Base-by-base conservation (phyloP, 2,329 filamentous ascomycete species). In the Pyrenochaeta sp. region DNA sequence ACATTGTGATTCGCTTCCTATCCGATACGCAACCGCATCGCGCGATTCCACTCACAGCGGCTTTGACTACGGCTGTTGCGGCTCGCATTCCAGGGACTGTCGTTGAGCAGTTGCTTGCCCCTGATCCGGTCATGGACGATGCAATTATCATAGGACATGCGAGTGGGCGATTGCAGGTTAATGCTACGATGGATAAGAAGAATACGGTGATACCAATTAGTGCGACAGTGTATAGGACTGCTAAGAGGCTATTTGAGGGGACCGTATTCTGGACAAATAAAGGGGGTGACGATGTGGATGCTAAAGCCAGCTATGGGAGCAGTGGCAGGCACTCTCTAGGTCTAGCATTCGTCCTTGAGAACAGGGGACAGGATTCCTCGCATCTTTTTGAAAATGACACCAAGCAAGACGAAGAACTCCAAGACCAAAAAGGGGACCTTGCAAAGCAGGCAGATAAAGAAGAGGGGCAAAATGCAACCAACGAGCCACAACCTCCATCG, bases 1-100 rank as follows among this genome's bases (percentile, higher is more conserved):
- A 82, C 54, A 70, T 82, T 22, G 72, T 80, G 4, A 72, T 80
- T 25, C 73, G 80, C 37, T 79, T 80, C 34, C 61, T 82, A n/a
- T 81, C 79, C 4, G 80, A 79, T 59, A 72, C 71, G 32, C 79
- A 81, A 54, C 78, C 79, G 4, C 79, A 81, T 66, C 77, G 77
- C 47, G 78, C 79, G 2, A 77, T 80, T 9, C 80, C 80, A 0
- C 59, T 81, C 30, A 81, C 79, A 4, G 74, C 75, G 39, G 79
- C 79, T 5, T 56, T 82, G 42, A 80, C 79, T 34, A 74, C 79
- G 13, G 80, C 80, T 4, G 73, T 80, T 12, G 77, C 78, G 13
- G 76, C 77, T 3, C 72, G 74, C 39, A 68, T 79, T 4, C 59
- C 68, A 10, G 76, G 76, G 6, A 75, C 76, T 2, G 61, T 78